These are phyloP conservation scores for Puccinellia tenuiflora DNA, from an alignment of 176 grass and related monocot species.

Conservation along the genomic window DNA sequence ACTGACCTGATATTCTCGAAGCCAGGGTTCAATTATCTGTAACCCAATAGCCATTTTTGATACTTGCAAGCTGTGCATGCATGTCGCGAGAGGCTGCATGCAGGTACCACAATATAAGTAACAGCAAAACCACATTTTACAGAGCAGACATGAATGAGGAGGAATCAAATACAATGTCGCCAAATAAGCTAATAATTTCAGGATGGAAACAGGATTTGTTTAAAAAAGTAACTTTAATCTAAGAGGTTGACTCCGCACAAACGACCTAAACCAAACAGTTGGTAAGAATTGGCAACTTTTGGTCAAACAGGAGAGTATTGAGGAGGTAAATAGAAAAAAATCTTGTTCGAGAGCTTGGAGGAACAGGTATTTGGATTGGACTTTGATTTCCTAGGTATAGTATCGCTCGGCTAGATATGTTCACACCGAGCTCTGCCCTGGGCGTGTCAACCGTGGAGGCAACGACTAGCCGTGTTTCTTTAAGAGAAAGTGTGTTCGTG, in stretches of 20 bases:
- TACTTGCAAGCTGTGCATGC: slow-evolving; percentile 73
- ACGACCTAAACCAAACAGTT: not conserved
- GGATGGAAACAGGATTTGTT: not conserved
- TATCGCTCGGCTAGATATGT: no score
- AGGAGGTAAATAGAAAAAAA: not conserved
- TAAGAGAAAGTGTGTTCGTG: not conserved
- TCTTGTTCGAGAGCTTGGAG: not conserved
- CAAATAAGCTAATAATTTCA: not conserved
- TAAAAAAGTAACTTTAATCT: no score
- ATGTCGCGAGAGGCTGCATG: slow-evolving; percentile 80
- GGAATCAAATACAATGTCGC: not conserved
- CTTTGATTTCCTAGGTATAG: no score
- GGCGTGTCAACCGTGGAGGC: not conserved
- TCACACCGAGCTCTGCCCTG: not conserved
- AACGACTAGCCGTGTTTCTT: not conserved
- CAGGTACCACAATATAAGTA: slow-evolving; percentile 9
- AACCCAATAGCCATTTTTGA: slow-evolving; percentile 78
- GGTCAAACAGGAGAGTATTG: not conserved
- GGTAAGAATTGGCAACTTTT: not conserved
- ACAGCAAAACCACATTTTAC: slow-evolving; percentile 14
- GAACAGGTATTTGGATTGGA: not conserved
- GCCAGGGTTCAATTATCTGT: slow-evolving; percentile 90
- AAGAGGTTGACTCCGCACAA: no score
- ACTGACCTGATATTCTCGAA: slow-evolving; percentile 95
- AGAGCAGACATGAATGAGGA: no score